A percentile compares a stretch with the other conserved stretches of the same genome.
phyloP scores from a whole-genome alignment of 352 stramenopile genomes.

The Globisporangium takayamanum region DNA sequence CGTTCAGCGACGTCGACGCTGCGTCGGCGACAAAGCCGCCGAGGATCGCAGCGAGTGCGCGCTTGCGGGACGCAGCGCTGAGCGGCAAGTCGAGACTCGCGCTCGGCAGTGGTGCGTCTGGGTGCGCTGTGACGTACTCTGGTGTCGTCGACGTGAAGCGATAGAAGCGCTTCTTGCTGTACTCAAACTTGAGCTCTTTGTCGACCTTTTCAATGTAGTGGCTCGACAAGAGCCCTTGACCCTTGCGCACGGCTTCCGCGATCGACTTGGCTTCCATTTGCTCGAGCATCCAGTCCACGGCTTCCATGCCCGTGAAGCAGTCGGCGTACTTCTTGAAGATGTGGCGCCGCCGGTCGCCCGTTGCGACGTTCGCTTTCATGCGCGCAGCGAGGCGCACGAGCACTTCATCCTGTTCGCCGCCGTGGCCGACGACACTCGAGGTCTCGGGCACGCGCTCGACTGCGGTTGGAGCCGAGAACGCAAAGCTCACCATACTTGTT shows the following conservation, averaged over 20 bases:
- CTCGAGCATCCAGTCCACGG: conserved; percentile 84
- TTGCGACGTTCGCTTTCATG: conserved; percentile 78
- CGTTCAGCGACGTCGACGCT: conserved; percentile 71
- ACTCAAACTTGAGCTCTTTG: conserved; percentile 80
- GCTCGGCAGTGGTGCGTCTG: conserved; percentile 33
- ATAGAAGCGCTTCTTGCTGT: conserved; percentile 79
- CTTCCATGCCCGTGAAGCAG: conserved; percentile 82
- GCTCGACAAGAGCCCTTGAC: conserved; percentile 54
- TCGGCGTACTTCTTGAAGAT: conserved; percentile 80
- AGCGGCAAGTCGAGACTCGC: conserved; percentile 63
- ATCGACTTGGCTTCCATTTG: conserved; percentile 81
- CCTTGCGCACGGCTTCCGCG: conserved; percentile 72
- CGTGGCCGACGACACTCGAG: conserved; percentile 17
- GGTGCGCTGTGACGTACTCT: conserved; percentile 46
- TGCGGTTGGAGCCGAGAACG: conserved; percentile 12
- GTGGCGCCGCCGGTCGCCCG: conserved; percentile 60
- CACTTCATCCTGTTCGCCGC: conserved; percentile 57
- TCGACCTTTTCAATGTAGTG: conserved; percentile 79
- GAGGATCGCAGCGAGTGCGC: conserved; percentile 60
- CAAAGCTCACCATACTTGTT: conserved; percentile 12
- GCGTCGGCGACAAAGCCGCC: conserved; percentile 74
- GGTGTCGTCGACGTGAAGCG: conserved; percentile 71
- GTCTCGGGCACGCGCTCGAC: conserved; percentile 50
- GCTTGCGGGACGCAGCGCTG: conserved; percentile 45
- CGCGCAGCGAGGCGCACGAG: conserved; percentile 60